Percentiles rank a stretch among this genome's conserved stretches.
These are phyloP conservation scores for Ogataea neopini DNA, from an alignment of 805 yeast species.

Conservation along the genomic window DNA sequence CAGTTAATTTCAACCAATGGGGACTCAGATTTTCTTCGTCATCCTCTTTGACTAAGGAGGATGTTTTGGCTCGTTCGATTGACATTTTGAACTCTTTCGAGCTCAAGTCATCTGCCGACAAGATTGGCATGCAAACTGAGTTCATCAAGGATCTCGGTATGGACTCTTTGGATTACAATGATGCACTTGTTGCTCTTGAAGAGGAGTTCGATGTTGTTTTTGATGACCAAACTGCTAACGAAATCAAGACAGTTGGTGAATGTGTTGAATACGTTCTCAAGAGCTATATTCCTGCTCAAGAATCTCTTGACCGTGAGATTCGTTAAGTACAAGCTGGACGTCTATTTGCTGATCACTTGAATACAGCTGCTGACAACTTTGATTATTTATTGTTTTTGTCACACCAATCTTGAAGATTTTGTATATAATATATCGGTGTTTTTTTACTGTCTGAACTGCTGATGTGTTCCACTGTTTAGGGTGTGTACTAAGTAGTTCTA, in stretches of 20 bases:
- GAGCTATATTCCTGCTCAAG: constrained; percentile 37
- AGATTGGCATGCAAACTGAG: constrained; percentile 42
- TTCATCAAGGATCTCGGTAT: constrained; percentile 75
- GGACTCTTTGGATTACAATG: constrained; percentile 93
- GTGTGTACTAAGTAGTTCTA: not conserved
- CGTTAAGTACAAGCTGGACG: constrained; percentile 29
- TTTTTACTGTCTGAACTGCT: not conserved
- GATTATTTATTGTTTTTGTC: constrained; percentile 7
- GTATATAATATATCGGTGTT: constrained; percentile 7
- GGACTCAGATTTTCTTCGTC: constrained; percentile 43
- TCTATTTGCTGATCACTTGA: not conserved
- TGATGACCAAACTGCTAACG: constrained; percentile 50
- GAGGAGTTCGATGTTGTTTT: constrained; percentile 66
- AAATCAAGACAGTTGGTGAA: constrained; percentile 61
- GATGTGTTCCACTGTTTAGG: not conserved
- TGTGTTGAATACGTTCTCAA: constrained; percentile 53
- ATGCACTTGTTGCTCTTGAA: constrained; percentile 93
- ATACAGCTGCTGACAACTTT: constrained; percentile 6
- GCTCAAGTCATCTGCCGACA: constrained; percentile 28
- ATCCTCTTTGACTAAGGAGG: constrained; percentile 69
- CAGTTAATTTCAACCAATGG: constrained; percentile 19
- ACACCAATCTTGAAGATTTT: constrained; percentile 6
- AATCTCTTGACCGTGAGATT: constrained; percentile 36
- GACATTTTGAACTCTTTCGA: constrained; percentile 69
- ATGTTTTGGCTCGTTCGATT: constrained; percentile 77